These are phyloP conservation scores for Colletotrichum caudatum DNA, from an alignment of 2,329 filamentous ascomycete genomes.

Conservation along the genomic window DNA sequence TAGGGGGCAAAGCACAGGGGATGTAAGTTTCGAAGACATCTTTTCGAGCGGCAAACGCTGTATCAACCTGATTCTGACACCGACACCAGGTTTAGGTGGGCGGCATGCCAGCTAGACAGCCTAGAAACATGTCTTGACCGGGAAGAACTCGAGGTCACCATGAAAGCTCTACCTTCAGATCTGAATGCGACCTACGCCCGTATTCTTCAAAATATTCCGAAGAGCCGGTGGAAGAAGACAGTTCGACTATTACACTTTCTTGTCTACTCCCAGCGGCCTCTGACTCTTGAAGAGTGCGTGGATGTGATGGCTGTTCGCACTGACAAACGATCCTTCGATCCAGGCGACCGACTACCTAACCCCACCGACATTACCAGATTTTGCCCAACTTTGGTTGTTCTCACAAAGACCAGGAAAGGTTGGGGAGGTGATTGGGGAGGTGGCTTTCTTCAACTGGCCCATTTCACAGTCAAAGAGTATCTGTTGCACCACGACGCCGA, in stretches of 20 bases:
- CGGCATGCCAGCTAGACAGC: constrained; percentile 2
- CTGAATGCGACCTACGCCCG: constrained; percentile 1
- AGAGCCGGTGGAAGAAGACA: constrained; percentile 29
- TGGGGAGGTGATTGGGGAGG: background rate
- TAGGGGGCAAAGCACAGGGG: background rate
- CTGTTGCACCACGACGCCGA: constrained; percentile 24
- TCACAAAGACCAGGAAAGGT: constrained; percentile 30
- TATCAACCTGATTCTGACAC: background rate
- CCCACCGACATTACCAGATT: constrained; percentile 28
- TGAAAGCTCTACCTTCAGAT: background rate
- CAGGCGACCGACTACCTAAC: constrained; percentile 19
- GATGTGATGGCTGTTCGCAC: constrained; percentile 45
- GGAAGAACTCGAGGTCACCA: background rate
- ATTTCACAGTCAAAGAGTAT: constrained; percentile 47
- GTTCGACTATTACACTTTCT: constrained; percentile 46
- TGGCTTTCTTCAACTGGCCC: constrained; percentile 44
- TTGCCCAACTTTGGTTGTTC: constrained; percentile 41
- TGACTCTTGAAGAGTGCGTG: constrained; percentile 41
- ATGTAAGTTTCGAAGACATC: background rate
- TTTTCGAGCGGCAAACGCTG: background rate
- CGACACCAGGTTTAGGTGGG: constrained; percentile 7
- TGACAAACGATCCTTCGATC: constrained; percentile 38
- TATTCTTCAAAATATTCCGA: constrained; percentile 35
- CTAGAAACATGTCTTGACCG: background rate
- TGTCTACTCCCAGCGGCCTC: constrained; percentile 37